phyloP scores from a whole-genome alignment of 805 yeast species.

The Nakazawaea laoshanensis region DNA sequence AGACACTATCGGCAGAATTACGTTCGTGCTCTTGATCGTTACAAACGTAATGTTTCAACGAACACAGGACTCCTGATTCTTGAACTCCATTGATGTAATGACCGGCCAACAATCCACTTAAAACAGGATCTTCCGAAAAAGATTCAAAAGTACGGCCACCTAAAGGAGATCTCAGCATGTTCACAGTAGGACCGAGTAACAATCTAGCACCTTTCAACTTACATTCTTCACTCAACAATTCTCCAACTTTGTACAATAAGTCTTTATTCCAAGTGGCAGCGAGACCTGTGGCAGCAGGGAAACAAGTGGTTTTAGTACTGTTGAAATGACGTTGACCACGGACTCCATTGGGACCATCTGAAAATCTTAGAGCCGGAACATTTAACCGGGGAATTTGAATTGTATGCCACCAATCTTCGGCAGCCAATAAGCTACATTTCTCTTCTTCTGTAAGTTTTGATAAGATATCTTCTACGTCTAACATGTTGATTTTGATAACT shows the following conservation, averaged over 20 bases:
- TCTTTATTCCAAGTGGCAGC: slow-evolving; percentile 35
- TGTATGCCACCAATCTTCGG: slow-evolving; percentile 33
- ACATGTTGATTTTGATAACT: slow-evolving; percentile 3
- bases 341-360: slow-evolving; percentile 42
- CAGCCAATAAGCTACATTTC: slow-evolving; percentile 5
- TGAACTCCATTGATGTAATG: slow-evolving; percentile 48
- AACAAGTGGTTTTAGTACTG: slow-evolving; percentile 33
- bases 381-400: slow-evolving; percentile 21
- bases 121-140: slow-evolving; percentile 34
- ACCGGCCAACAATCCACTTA: slow-evolving; percentile 38
- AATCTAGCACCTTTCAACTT: slow-evolving; percentile 31
- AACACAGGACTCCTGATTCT: slow-evolving; percentile 38
- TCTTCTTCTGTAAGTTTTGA: slow-evolving; percentile 6
- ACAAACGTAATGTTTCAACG: slow-evolving; percentile 55
- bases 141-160: slow-evolving; percentile 38
- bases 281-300: slow-evolving; percentile 39
- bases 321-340: slow-evolving; percentile 33
- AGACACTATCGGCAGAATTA: slow-evolving; percentile 34
- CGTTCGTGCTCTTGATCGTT: slow-evolving; percentile 57
- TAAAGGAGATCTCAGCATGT: slow-evolving; percentile 33
- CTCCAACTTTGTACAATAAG: slow-evolving; percentile 28
- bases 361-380: slow-evolving; percentile 25
- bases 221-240: slow-evolving; percentile 34
- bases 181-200: slow-evolving; percentile 26
- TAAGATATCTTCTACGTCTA: slow-evolving; percentile 6